A percentile compares a stretch with the other conserved stretches of the same genome.
Conservation (phyloP, 164 flowering plant species). For the grape (Vitis vinifera) region DNA sequence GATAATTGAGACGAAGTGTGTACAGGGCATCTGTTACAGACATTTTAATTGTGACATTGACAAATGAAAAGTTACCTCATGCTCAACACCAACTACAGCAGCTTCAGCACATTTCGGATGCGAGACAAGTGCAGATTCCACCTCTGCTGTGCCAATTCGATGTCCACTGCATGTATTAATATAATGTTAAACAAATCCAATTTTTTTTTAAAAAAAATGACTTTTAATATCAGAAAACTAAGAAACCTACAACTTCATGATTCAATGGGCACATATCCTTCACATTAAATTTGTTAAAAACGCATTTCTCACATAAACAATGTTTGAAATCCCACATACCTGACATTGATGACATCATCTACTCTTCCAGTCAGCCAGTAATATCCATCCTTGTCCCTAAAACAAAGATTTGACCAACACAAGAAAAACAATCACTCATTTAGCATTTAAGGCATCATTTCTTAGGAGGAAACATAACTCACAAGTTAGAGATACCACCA, state of each 20-base stretch:
- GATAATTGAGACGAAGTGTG: background rate
- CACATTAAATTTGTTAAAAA: background rate
- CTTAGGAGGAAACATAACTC: background rate
- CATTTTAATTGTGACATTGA: background rate
- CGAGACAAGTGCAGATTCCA: conserved; percentile 97
- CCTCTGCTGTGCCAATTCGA: conserved; percentile 99
- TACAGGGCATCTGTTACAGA: background rate
- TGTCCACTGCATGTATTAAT: conserved; percentile 70
- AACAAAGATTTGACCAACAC: conserved; percentile 4
- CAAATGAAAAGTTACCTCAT: conserved; percentile 56
- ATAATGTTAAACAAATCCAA: background rate
- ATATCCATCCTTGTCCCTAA: conserved; percentile 96
- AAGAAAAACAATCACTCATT: background rate
- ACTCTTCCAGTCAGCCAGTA: conserved; percentile 99
- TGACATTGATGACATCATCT: conserved; percentile 97
- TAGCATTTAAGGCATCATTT: background rate
- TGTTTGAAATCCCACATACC: conserved; percentile 37
- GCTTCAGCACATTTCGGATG: conserved; percentile 99
- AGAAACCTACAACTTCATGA: background rate
- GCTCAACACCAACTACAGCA: conserved; percentile 99
- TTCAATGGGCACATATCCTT: background rate
- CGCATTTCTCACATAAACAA: background rate
- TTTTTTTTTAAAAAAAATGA: background rate
- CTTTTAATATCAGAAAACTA: background rate
- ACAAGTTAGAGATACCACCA: background rate